Base-by-base conservation (phyloP, 352 stramenopile species). In the Phytophthora ohioensis region DNA sequence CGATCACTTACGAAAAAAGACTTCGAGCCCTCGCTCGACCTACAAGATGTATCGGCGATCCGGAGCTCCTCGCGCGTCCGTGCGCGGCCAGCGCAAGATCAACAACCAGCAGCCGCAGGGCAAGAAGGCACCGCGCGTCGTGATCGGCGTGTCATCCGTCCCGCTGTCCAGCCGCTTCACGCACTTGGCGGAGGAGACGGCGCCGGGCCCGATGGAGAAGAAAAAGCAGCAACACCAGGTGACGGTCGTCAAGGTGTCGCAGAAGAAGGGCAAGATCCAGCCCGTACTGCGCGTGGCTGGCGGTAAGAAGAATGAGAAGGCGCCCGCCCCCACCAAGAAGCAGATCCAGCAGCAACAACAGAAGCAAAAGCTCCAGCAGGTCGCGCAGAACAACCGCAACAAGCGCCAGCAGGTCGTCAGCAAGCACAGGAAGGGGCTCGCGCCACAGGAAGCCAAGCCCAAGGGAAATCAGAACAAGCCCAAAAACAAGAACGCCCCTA, bases 141-240 rank as follows among this genome's bases (percentile, higher is more conserved):
- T 87, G 15, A 90, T 96, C 30, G 89, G 89, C 31, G 82, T 92
- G 38, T 92, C 87, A 43, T 66, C 63, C 47, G 73, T 91, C 57
- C 73, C 88, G 63, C 74, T 96, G 54, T 93, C 89, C 47, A 90
- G 82, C 62, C 89, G 87, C 60, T 96, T 95, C 74, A 85, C 80
- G 46, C 58, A 77, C 31, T 68, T 96, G 65, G 80, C 89, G 38
- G 83, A 89, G 35, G 75, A 88, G 42, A 68, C 71, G 17, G 53
- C 70, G 17, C 63, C 71, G 41, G 51, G 54, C 49, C 63, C 62
- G 45, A 34, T 64, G 32, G 34, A 66, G 43, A 64, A 68, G 27
- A 27, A 27, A 27, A 66, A 78, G 57, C 45, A 55, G 51, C 71
- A 86, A 49, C 73, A 84, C 39, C 75, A 82, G 34, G 72, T 83